A percentile compares a stretch with the other conserved stretches of the same genome.
Evolutionary conservation across 345 rosid genomes (phyloP).

Genomic region (Syzygium jambos): DNA sequence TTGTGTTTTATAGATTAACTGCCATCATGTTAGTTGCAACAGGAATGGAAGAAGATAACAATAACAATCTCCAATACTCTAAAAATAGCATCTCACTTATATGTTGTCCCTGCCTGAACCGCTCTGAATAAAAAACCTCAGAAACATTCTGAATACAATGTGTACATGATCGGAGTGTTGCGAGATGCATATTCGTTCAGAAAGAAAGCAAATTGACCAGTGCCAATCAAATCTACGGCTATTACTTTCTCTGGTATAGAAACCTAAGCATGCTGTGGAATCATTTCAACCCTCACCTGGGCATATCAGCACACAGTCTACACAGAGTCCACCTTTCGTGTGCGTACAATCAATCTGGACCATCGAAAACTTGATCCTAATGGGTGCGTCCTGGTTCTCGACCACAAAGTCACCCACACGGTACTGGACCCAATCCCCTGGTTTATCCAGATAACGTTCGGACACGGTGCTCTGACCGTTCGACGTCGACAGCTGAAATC

Average conservation of each 20-base stretch:
- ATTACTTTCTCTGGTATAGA: background rate
- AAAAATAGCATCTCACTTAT: too few species aligned
- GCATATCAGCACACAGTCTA: constrained; percentile 20
- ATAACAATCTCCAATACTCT: background rate
- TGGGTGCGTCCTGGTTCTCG: background rate
- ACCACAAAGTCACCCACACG: constrained; percentile 20
- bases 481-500: constrained; percentile 20
- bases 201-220: background rate
- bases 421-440: constrained; percentile 21
- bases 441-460: constrained; percentile 8
- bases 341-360: constrained; percentile 38
- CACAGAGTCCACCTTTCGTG: constrained; percentile 24
- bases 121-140: background rate
- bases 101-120: background rate
- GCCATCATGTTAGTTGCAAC: background rate
- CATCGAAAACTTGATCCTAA: constrained; percentile 23
- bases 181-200: background rate
- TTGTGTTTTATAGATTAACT: background rate
- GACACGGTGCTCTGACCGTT: constrained; percentile 17
- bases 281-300: background rate
- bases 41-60: background rate
- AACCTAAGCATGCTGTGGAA: background rate
- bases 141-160: background rate
- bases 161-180: background rate
- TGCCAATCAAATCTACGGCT: background rate